phyloP scores from a whole-genome alignment of 495 filamentous ascomycete species.

The Tuber magnatum region DNA sequence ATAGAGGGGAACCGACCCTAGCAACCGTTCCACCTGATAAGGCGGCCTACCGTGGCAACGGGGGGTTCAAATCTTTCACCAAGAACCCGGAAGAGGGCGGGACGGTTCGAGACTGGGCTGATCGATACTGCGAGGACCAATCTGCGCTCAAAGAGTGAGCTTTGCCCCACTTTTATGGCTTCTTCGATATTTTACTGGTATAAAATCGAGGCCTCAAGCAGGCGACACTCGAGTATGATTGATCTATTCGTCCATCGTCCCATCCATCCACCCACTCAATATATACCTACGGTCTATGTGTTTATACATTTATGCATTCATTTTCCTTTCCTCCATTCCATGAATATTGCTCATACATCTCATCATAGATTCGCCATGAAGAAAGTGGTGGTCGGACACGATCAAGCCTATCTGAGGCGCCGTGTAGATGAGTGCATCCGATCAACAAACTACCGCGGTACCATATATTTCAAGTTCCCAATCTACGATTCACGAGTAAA shows the following conservation, averaged over 20 bases:
- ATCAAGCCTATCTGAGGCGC: conserved; percentile 37
- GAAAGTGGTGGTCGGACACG: conserved; percentile 21
- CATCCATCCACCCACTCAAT: background rate
- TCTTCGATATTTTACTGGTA: background rate
- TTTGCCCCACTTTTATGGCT: background rate
- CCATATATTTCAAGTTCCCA: conserved; percentile 50
- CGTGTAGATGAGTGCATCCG: conserved; percentile 49
- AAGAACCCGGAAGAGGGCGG: conserved; percentile 10
- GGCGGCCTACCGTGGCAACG: conserved; percentile 18
- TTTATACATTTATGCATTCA: background rate
- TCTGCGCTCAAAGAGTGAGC: conserved; percentile 34
- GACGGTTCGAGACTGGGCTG: conserved; percentile 28
- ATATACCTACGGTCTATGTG: background rate
- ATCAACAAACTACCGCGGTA: conserved; percentile 56
- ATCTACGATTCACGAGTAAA: conserved; percentile 47
- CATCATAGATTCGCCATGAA: conserved; percentile 32
- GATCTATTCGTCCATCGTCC: background rate
- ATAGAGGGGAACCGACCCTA: background rate
- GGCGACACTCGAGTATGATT: background rate
- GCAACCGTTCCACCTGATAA: conserved; percentile 9
- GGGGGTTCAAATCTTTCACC: conserved; percentile 19
- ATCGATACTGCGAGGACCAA: conserved; percentile 34
- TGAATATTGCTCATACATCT: background rate
- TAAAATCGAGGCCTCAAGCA: background rate
- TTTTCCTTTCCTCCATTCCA: background rate